Evolutionary conservation across 2,329 filamentous ascomycete genomes (phyloP).

Genomic region (Diatrype stigma): DNA sequence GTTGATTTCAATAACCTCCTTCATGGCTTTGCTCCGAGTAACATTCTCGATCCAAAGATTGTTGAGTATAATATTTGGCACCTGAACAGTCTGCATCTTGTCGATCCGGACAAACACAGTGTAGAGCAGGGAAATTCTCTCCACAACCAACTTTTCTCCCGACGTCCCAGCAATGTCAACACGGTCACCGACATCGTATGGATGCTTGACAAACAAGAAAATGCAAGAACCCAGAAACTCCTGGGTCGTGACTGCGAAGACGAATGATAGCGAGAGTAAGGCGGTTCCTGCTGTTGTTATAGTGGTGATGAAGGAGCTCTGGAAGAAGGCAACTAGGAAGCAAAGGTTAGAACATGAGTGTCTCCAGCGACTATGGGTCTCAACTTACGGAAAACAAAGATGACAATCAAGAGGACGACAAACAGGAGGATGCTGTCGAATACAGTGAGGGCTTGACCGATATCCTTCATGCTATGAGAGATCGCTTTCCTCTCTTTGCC

Average conservation of each 20-base stretch:
- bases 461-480: conserved; percentile 91
- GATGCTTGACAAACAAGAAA: conserved; percentile 98
- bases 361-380: not conserved
- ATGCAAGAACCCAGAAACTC: conserved; percentile 98
- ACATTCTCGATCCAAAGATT: conserved; percentile 94
- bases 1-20: conserved; percentile 74
- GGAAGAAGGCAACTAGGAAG: conserved; percentile 74
- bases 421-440: conserved; percentile 82
- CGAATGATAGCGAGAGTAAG: conserved; percentile 91
- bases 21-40: conserved; percentile 86
- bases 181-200: conserved; percentile 91
- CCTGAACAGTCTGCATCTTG: conserved; percentile 74
- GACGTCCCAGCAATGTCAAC: conserved; percentile 67
- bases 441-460: conserved; percentile 87
- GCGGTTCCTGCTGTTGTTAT: conserved; percentile 88
- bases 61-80: conserved; percentile 91
- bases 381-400: conserved; percentile 74
- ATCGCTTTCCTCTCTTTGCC: conserved; percentile 85
- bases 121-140: conserved; percentile 91
- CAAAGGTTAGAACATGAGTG: not conserved
- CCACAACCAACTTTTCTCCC: conserved; percentile 69
- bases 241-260: conserved; percentile 87
- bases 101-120: conserved; percentile 84
- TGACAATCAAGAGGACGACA: conserved; percentile 72
- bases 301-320: conserved; percentile 77